Conservation (phyloP, 257 asterid genomes). For the Voacanga thouarsii region DNA sequence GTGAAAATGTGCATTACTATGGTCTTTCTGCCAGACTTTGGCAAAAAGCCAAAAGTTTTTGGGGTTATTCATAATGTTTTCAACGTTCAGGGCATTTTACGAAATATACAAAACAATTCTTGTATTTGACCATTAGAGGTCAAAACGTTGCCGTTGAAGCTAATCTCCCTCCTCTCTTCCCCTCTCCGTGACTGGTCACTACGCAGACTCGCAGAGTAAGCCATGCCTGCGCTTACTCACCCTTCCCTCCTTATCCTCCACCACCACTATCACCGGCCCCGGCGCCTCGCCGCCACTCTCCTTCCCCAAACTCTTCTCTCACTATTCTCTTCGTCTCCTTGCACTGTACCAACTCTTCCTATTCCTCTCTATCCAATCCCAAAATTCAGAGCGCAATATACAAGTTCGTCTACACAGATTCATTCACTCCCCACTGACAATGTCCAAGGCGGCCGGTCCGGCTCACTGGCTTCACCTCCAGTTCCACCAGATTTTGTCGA, state of each 20-base stretch:
- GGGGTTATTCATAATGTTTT: no score
- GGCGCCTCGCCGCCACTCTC: constrained; percentile 30
- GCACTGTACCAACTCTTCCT: constrained; percentile 7
- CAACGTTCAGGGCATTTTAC: no score
- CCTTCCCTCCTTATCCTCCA: constrained; percentile 56
- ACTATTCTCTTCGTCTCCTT: constrained; percentile 19
- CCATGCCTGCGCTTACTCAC: constrained; percentile 50
- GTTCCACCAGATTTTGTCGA: constrained; percentile 30
- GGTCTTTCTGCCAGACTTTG: no score
- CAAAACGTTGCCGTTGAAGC: no score
- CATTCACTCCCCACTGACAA: constrained; percentile 42
- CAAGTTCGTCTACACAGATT: constrained; percentile 24
- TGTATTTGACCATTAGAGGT: no score
- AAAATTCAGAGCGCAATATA: constrained; percentile 13
- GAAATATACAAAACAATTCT: no score
- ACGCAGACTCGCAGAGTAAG: not conserved
- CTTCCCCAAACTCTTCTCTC: constrained; percentile 20
- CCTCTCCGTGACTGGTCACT: not conserved
- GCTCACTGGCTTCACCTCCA: constrained; percentile 62
- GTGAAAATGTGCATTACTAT: no score
- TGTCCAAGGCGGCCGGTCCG: constrained; percentile 54
- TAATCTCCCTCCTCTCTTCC: not conserved
- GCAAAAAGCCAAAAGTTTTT: no score
- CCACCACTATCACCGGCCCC: constrained; percentile 32
- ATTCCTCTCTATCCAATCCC: constrained; percentile 9